Evolutionary conservation across 2,329 filamentous ascomycete species (phyloP).

Genomic region (Neofusicoccum parvum): DNA sequence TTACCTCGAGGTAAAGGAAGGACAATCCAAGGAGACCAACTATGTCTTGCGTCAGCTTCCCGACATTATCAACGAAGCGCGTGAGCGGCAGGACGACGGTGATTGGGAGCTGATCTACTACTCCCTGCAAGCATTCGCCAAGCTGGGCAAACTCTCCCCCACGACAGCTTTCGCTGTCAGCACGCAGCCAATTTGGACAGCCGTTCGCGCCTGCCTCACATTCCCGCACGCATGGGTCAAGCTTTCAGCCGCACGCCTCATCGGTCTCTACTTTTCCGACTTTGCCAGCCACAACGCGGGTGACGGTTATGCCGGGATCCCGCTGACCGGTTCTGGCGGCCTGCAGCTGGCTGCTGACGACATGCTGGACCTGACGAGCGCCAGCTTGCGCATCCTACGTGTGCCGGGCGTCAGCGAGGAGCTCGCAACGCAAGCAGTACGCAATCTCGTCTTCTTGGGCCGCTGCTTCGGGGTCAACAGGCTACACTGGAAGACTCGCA

Average conservation of each 20-base stretch:
- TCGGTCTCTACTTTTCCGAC: conserved; percentile 78
- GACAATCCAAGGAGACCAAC: conserved; percentile 65
- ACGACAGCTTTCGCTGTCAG: conserved; percentile 62
- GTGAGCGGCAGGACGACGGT: conserved; percentile 53
- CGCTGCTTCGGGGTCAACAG: conserved; percentile 64
- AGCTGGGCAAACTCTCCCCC: conserved; percentile 69
- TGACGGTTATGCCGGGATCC: conserved; percentile 56
- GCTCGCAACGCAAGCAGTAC: conserved; percentile 75
- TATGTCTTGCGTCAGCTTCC: conserved; percentile 57
- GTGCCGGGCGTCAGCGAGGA: conserved; percentile 68
- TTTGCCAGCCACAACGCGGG: conserved; percentile 67
- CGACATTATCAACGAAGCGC: conserved; percentile 55
- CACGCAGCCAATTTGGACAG: conserved; percentile 69
- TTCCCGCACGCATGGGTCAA: conserved; percentile 76
- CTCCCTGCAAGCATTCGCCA: conserved; percentile 68
- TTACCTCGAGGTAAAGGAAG: conserved; percentile 73
- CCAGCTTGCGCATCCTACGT: conserved; percentile 62
- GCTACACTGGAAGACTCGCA: conserved; percentile 48
- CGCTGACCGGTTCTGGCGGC: conserved; percentile 70
- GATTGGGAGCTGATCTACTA: conserved; percentile 76
- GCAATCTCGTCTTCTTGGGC: conserved; percentile 82
- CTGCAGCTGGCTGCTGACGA: conserved; percentile 66
- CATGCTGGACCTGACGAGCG: conserved; percentile 61
- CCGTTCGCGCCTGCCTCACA: conserved; percentile 68
- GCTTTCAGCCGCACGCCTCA: conserved; percentile 71